Percentiles rank a stretch among this genome's conserved stretches.
phyloP scores from a whole-genome alignment of 495 filamentous ascomycete genomes.

The Bombardia bombarda region DNA sequence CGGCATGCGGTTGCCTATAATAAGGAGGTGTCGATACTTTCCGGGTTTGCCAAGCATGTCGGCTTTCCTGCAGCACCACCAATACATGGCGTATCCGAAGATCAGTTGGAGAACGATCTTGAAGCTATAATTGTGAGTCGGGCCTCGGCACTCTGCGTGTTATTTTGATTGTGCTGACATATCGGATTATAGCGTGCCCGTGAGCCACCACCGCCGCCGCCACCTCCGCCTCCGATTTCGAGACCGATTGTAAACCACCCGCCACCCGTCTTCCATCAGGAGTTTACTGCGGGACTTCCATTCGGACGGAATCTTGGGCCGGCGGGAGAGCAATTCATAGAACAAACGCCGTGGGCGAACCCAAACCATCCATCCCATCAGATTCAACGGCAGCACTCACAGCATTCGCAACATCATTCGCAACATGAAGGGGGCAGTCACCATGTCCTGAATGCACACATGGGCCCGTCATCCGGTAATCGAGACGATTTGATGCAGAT shows the following conservation, averaged over 20 bases:
- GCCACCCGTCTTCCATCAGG: slow-evolving; percentile 14
- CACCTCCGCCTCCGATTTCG: too few relatives aligned
- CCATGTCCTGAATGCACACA: too few relatives aligned
- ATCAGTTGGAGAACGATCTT: slow-evolving; percentile 78
- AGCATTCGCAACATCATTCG: slow-evolving; percentile 14
- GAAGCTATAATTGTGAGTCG: slow-evolving; percentile 79
- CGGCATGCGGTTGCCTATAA: slow-evolving; percentile 81
- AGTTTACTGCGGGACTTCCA: slow-evolving; percentile 25
- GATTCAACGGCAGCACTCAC: slow-evolving; percentile 32
- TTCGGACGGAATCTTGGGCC: slow-evolving; percentile 41
- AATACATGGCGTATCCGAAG: slow-evolving; percentile 58
- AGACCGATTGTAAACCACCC: slow-evolving; percentile 2
- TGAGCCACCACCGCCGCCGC: slow-evolving; percentile 1
- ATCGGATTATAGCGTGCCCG: slow-evolving; percentile 17
- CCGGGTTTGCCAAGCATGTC: slow-evolving; percentile 85
- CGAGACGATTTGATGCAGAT: too few relatives aligned
- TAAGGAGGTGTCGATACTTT: slow-evolving; percentile 82
- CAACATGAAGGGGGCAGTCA: too few relatives aligned
- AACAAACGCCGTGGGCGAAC: slow-evolving; percentile 82
- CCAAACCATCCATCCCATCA: slow-evolving; percentile 72
- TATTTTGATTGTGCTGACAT: background rate
- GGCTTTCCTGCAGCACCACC: slow-evolving; percentile 93
- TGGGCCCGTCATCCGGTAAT: slow-evolving; percentile 19
- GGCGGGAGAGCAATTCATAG: slow-evolving; percentile 75
- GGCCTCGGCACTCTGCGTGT: background rate